Percentiles rank a stretch among this genome's conserved stretches.
These are phyloP conservation scores for Alternaria brassicicola DNA, from an alignment of 2,329 filamentous ascomycete genomes.

Conservation along the genomic window DNA sequence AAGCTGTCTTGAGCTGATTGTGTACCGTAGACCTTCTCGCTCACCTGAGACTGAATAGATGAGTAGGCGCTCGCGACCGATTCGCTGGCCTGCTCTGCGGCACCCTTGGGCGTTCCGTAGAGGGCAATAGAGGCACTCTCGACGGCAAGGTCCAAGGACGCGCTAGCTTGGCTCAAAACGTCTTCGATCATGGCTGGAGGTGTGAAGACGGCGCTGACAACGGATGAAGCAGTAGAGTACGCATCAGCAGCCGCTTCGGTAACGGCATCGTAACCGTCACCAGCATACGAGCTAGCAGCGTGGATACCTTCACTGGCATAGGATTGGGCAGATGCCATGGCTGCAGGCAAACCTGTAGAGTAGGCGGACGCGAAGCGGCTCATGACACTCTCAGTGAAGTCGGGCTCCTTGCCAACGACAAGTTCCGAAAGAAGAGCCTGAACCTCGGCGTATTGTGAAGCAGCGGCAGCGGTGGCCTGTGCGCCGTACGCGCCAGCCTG, in stretches of 20 bases:
- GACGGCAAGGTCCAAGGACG: slow-evolving; percentile 64
- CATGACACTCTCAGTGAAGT: slow-evolving; percentile 81
- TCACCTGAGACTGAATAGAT: slow-evolving; percentile 57
- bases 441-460: slow-evolving; percentile 71
- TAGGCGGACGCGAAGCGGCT: slow-evolving; percentile 74
- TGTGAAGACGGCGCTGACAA: slow-evolving; percentile 59
- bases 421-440: slow-evolving; percentile 77
- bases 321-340: slow-evolving; percentile 60
- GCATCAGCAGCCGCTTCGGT: slow-evolving; percentile 60
- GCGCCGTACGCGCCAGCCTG: slow-evolving; percentile 65
- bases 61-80: slow-evolving; percentile 61
- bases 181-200: slow-evolving; percentile 64
- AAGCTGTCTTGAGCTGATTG: slow-evolving; percentile 61
- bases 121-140: slow-evolving; percentile 63
- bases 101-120: slow-evolving; percentile 63
- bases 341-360: slow-evolving; percentile 66
- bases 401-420: slow-evolving; percentile 76
- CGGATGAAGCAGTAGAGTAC: slow-evolving; percentile 55
- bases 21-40: slow-evolving; percentile 62
- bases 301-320: slow-evolving; percentile 54
- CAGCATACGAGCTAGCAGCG: slow-evolving; percentile 59
- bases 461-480: slow-evolving; percentile 66
- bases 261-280: slow-evolving; percentile 52
- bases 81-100: slow-evolving; percentile 60
- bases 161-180: slow-evolving; percentile 62